phyloP scores from a whole-genome alignment of 495 filamentous ascomycete genomes.

The Penicillium paradoxum region DNA sequence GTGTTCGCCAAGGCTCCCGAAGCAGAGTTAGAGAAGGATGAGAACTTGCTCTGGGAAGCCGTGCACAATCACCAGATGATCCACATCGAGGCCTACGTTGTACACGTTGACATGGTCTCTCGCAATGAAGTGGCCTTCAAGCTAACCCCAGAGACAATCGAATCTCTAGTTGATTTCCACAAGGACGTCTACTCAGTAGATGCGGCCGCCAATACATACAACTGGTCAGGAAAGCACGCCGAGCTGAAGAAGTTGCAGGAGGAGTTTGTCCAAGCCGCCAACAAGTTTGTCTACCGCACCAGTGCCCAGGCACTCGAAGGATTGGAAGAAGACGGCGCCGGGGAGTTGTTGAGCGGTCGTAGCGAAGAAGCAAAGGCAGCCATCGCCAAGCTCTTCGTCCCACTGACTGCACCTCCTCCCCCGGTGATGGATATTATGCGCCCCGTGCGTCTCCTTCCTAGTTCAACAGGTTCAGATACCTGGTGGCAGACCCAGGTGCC shows the following conservation, averaged over 20 bases:
- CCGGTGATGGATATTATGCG: constrained; percentile 88
- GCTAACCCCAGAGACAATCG: constrained; percentile 95
- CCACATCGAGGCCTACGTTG: constrained; percentile 95
- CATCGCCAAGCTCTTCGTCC: constrained; percentile 81
- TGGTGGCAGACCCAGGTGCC: constrained; percentile 68
- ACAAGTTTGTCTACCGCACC: constrained; percentile 94
- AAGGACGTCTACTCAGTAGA: constrained; percentile 94
- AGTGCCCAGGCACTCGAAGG: constrained; percentile 88
- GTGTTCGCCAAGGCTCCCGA: constrained; percentile 92
- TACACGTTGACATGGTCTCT: constrained; percentile 98
- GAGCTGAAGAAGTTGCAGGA: constrained; percentile 98
- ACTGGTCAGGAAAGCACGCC: constrained; percentile 94
- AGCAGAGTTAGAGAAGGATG: constrained; percentile 76
- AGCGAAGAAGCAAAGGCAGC: constrained; percentile 90
- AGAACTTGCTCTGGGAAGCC: constrained; percentile 84
- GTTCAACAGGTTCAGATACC: constrained; percentile 68
- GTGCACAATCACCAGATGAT: constrained; percentile 92
- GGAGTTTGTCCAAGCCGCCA: constrained; percentile 93
- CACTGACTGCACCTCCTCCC: constrained; percentile 87
- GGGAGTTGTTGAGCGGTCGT: constrained; percentile 85
- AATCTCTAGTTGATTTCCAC: constrained; percentile 91
- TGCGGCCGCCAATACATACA: constrained; percentile 80
- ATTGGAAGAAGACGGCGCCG: constrained; percentile 92
- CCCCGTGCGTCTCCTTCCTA: constrained; percentile 78
- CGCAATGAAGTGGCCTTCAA: constrained; percentile 98